Percentiles rank a stretch among this genome's conserved stretches.
Conservation (phyloP, 768 basidiomycete genomes). For the Russula sp. region DNA sequence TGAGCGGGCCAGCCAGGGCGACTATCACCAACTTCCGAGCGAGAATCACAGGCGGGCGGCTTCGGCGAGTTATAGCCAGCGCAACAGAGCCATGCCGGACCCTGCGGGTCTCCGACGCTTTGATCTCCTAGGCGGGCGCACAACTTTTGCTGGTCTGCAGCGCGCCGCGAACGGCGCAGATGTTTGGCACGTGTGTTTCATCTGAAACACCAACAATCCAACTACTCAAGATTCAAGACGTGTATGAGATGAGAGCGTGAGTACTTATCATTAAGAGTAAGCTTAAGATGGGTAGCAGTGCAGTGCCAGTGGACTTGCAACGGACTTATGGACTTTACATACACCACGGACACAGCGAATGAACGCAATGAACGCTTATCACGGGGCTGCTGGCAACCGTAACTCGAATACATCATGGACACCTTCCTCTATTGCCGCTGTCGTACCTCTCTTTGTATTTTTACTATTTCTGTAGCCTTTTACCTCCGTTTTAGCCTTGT, state of each 20-base stretch:
- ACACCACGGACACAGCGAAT: not conserved
- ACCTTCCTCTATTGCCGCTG: not conserved
- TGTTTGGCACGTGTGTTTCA: constrained; percentile 24
- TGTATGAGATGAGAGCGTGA: constrained; percentile 1
- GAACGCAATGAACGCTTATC: not conserved
- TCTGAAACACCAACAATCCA: constrained; percentile 1
- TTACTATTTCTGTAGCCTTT: constrained; percentile 12
- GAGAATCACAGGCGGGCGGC: constrained; percentile 21
- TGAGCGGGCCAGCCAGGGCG: constrained; percentile 19
- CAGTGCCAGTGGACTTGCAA: not conserved
- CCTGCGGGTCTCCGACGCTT: constrained; percentile 23
- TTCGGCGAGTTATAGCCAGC: constrained; percentile 18
- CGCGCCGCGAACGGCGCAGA: constrained; percentile 25
- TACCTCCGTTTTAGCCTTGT: not conserved
- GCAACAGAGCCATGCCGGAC: constrained; percentile 23
- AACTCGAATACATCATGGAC: constrained; percentile 1
- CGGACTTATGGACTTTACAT: constrained; percentile 9
- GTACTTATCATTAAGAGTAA: constrained; percentile 17
- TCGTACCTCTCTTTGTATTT: constrained; percentile 4
- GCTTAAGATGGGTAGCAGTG: constrained; percentile 1
- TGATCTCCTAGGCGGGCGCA: constrained; percentile 27
- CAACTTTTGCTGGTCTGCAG: constrained; percentile 25
- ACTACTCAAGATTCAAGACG: not conserved
- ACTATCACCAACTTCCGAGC: constrained; percentile 19
- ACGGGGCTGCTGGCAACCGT: constrained; percentile 1